Evolutionary conservation across 2,329 filamentous ascomycete species (phyloP).

Genomic region (Ophioceras dolichostomum): DNA sequence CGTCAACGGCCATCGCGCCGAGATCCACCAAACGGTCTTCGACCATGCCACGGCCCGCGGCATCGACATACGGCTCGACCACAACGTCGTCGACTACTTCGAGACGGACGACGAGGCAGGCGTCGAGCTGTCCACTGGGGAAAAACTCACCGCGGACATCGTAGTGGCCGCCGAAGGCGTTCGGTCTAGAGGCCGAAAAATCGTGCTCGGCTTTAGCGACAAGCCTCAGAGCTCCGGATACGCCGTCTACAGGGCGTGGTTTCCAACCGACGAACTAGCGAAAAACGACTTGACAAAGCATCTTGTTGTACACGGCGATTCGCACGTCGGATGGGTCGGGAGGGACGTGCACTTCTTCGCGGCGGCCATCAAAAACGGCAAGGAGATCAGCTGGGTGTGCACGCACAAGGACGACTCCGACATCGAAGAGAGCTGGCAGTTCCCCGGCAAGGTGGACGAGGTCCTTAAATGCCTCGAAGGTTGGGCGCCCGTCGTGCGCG

Average conservation of each 20-base stretch:
- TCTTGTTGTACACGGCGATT: constrained; percentile 32
- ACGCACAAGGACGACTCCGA: constrained; percentile 32
- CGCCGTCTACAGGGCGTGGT: constrained; percentile 33
- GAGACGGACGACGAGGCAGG: constrained; percentile 27
- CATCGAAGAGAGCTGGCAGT: constrained; percentile 33
- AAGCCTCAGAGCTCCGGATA: constrained; percentile 28
- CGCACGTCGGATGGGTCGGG: constrained; percentile 37
- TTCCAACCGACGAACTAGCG: constrained; percentile 26
- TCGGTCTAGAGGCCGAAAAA: constrained; percentile 30
- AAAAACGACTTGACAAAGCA: constrained; percentile 31
- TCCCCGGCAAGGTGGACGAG: constrained; percentile 27
- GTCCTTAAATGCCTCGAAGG: constrained; percentile 25
- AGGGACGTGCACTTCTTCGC: constrained; percentile 38
- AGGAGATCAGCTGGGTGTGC: constrained; percentile 40
- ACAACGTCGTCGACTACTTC: constrained; percentile 33
- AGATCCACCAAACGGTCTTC: constrained; percentile 38
- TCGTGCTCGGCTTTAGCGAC: constrained; percentile 30
- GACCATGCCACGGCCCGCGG: constrained; percentile 35
- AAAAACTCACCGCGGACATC: constrained; percentile 25
- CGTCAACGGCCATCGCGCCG: constrained; percentile 41
- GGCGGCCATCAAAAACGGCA: constrained; percentile 36
- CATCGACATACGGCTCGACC: constrained; percentile 33
- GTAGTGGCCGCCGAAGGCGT: constrained; percentile 35
- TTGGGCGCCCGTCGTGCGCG: constrained; percentile 26
- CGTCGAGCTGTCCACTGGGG: constrained; percentile 27